phyloP scores from a whole-genome alignment of 2,329 filamentous ascomycete species.

The Claviceps citrina region DNA sequence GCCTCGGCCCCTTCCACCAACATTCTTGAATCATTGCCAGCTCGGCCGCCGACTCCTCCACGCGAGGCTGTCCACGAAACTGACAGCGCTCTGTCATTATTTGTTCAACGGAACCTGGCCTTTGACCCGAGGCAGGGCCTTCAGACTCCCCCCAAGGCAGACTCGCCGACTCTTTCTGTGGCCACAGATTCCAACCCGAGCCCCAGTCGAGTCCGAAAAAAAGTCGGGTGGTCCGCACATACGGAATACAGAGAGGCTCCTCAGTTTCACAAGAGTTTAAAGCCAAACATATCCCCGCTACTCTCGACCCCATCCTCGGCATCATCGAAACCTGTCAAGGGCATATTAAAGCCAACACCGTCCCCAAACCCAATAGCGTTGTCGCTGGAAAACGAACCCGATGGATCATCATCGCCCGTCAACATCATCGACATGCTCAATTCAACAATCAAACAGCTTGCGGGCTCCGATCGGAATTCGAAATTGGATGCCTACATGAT shows the following conservation, averaged over 20 bases:
- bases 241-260: slow-evolving; percentile 42
- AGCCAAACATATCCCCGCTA: slow-evolving; percentile 24
- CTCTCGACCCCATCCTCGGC: slow-evolving; percentile 23
- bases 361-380: slow-evolving; percentile 31
- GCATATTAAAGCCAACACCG: slow-evolving; percentile 63
- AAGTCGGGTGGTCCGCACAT: slow-evolving; percentile 40
- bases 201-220: slow-evolving; percentile 33
- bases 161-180: slow-evolving; percentile 28
- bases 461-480: slow-evolving; percentile 53
- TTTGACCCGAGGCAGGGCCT: slow-evolving; percentile 23
- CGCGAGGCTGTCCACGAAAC: slow-evolving; percentile 32
- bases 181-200: slow-evolving; percentile 27
- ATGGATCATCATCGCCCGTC: slow-evolving; percentile 22
- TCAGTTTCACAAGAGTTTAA: slow-evolving; percentile 25
- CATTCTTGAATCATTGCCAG: slow-evolving; percentile 35
- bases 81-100: slow-evolving; percentile 20
- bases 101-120: slow-evolving; percentile 20
- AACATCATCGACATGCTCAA: slow-evolving; percentile 70
- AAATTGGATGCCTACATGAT: slow-evolving; percentile 78
- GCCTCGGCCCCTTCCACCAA: slow-evolving; percentile 19
- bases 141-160: slow-evolving; percentile 36
- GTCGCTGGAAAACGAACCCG: slow-evolving; percentile 26
- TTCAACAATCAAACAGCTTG: slow-evolving; percentile 68
- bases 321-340: slow-evolving; percentile 35
- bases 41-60: slow-evolving; percentile 54